Conservation (phyloP, 352 stramenopile species). For the Aphanomyces invadans region DNA sequence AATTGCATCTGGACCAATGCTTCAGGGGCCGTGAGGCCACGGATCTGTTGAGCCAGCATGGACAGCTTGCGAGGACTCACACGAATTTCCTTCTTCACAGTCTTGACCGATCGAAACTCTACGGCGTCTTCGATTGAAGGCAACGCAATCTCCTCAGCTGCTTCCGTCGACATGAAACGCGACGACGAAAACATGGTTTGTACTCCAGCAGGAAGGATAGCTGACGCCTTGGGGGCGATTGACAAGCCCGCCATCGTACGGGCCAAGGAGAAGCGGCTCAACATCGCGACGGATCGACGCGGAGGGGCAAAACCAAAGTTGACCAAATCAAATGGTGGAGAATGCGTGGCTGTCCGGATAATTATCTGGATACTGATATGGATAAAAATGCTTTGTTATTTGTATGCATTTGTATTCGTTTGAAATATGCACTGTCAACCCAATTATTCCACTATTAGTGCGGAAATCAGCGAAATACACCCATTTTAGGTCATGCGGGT, state of each 20-base stretch:
- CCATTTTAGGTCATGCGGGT: too few relatives aligned
- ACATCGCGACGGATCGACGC: slow-evolving; percentile 5
- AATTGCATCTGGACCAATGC: slow-evolving; percentile 83
- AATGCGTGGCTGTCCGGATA: slow-evolving; percentile 16
- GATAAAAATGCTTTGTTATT: not conserved
- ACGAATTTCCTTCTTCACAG: slow-evolving; percentile 75
- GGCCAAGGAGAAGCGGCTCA: slow-evolving; percentile 23
- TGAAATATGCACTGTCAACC: not conserved
- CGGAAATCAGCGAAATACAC: too few relatives aligned
- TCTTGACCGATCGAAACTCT: slow-evolving; percentile 57
- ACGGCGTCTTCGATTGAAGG: slow-evolving; percentile 29
- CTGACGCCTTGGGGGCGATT: not conserved
- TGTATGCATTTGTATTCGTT: not conserved
- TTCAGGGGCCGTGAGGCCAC: slow-evolving; percentile 60
- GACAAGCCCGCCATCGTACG: slow-evolving; percentile 18
- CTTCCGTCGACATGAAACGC: slow-evolving; percentile 19
- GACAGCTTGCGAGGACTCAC: slow-evolving; percentile 73
- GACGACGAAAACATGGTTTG: not conserved
- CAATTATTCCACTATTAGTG: not conserved
- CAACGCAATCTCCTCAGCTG: slow-evolving; percentile 20
- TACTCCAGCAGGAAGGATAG: not conserved
- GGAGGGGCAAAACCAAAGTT: slow-evolving; percentile 17
- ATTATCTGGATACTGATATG: not conserved
- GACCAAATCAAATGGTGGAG: slow-evolving; percentile 18
- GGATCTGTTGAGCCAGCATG: slow-evolving; percentile 78